Evolutionary conservation across 1,139 yeast species (phyloP), one percentile per base, ranked within the genome.

Genomic region (Sugiyamaella pinicola): DNA sequence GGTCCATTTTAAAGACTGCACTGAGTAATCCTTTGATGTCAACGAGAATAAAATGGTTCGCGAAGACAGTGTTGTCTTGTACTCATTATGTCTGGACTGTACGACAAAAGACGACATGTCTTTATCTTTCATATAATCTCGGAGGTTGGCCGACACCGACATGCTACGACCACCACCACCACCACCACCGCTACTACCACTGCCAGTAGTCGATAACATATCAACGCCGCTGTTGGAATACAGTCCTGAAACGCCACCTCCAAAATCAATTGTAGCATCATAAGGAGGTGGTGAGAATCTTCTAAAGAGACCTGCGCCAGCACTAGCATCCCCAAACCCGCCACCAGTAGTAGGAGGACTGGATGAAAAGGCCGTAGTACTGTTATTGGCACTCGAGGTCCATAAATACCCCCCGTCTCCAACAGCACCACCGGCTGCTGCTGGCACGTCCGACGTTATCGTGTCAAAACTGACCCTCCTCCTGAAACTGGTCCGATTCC

Each of bases 401-500:
- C 39, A 35, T 8, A 24, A 28, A 47, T 38, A 31, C 12, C 24
- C 34, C 8, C 19, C 24, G 13, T 15, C 26, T 21, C 41, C 29
- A n/a, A 13, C 40, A 18, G 12, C 34, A 12, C 35, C 21, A 17
- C 34, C 34, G 22, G 2, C 19, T 12, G 45, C 45, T 2, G 53
- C 40, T 19, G 50, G 50, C 5, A 35, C 38, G 31, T 43, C 47
- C 9, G 50, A 41, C 6, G 59, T 52, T 24, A 64, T 64, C 18
- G 66, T 64, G 39, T 64, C 67, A 52, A 64, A 64, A 35, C 64
- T 58, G 9, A 64, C 66, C 26, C 67, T 49, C 18, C 64, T 49
- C 24, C 49, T 52, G 50, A 61, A 63, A 9, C 19, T 13, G 7
- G 34, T 12, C 10, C 34, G 15, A 18, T 17, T 18, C 28, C 13